phyloP scores from a whole-genome alignment of 129 eudicot genomes.

The Scalesia atractyloides region DNA sequence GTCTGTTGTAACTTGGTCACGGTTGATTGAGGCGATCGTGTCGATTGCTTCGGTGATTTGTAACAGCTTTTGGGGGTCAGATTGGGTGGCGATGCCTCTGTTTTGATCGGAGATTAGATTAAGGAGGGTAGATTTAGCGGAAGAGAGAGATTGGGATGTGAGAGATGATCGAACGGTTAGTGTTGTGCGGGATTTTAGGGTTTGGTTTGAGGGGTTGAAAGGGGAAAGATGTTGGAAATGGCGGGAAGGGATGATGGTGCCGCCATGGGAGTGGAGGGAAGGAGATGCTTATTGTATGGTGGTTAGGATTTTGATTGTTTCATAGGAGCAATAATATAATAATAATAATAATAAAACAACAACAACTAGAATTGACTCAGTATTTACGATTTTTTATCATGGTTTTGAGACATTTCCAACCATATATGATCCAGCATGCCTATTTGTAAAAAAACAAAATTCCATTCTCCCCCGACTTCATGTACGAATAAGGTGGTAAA shows the following conservation, averaged over 20 bases:
- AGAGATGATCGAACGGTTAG: constrained; percentile 56
- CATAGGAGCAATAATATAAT: no score
- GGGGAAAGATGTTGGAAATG: constrained; percentile 38
- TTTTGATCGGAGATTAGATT: constrained; percentile 73
- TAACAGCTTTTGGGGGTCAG: constrained; percentile 56
- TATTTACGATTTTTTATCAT: no score
- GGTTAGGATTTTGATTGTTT: constrained; percentile 13
- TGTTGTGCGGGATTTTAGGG: constrained; percentile 29
- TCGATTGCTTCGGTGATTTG: constrained; percentile 70
- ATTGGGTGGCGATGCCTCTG: constrained; percentile 83
- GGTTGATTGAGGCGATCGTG: constrained; percentile 47
- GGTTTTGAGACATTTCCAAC: no score
- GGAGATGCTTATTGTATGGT: constrained; percentile 35
- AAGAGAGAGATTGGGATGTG: constrained; percentile 56
- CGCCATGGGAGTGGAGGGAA: constrained; percentile 56
- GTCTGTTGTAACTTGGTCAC: constrained; percentile 61
- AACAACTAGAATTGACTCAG: no score
- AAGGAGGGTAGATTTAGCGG: constrained; percentile 67
- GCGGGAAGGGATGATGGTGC: constrained; percentile 58
- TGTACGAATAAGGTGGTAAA: no score
- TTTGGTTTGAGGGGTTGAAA: constrained; percentile 24
- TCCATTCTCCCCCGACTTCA: no score
- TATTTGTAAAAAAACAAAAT: no score
- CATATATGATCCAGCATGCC: no score
- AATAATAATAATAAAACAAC: no score